Evolutionary conservation across 2,329 filamentous ascomycete species (phyloP).

Genomic region (Beauveria brongniartii): DNA sequence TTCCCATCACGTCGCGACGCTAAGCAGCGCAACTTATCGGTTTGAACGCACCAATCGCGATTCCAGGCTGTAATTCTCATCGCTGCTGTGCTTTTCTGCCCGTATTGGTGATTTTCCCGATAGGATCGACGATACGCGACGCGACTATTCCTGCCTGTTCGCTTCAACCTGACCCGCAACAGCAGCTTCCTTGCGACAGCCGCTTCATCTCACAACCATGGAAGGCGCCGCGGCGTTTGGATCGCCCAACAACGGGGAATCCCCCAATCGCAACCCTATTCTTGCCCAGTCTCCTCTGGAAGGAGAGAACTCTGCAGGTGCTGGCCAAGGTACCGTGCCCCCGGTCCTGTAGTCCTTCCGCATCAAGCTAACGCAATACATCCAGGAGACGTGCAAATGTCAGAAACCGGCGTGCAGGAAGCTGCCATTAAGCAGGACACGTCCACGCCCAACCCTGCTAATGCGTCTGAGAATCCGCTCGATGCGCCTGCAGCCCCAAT

Average conservation of each 20-base stretch:
- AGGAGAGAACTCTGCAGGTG: conserved; percentile 31
- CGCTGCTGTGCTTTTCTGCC: conserved; percentile 7
- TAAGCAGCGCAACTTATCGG: conserved; percentile 12
- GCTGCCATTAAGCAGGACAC: conserved; percentile 53
- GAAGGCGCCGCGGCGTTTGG: conserved; percentile 51
- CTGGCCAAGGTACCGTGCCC: conserved; percentile 37
- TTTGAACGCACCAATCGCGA: conserved; percentile 10
- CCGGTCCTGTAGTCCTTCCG: background rate
- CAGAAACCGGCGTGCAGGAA: conserved; percentile 39
- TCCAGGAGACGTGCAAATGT: conserved; percentile 54
- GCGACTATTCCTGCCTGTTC: conserved; percentile 6
- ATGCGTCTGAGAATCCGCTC: conserved; percentile 52
- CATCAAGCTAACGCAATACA: background rate
- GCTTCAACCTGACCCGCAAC: conserved; percentile 16
- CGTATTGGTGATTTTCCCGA: conserved; percentile 5
- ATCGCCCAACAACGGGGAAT: conserved; percentile 48
- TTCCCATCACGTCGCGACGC: conserved; percentile 17
- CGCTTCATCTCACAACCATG: conserved; percentile 33
- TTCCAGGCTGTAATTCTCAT: conserved; percentile 7
- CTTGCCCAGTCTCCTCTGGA: conserved; percentile 46
- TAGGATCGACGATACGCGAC: conserved; percentile 10
- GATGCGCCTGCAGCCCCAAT: conserved; percentile 57
- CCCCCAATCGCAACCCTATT: conserved; percentile 35
- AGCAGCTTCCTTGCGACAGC: conserved; percentile 10
- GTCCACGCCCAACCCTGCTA: conserved; percentile 48